phyloP scores from a whole-genome alignment of 106 monocot species.

The Phalaenopsis aphrodite region DNA sequence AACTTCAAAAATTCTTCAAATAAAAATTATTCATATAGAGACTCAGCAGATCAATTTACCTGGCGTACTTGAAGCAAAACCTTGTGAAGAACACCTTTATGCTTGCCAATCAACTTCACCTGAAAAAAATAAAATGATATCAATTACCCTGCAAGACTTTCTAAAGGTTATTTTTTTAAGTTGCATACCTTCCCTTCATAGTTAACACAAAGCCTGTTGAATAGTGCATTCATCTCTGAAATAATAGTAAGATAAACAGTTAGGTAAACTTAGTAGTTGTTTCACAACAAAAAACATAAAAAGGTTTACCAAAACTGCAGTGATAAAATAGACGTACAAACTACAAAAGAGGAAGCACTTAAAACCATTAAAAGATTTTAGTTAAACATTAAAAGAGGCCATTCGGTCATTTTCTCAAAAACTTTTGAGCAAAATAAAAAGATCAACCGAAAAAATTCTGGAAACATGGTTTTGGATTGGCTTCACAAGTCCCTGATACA shows the following conservation, averaged over 20 bases:
- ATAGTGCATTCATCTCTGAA: constrained; percentile 87
- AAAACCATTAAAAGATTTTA: background rate
- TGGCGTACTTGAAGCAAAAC: constrained; percentile 68
- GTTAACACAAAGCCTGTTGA: constrained; percentile 65
- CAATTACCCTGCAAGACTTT: background rate
- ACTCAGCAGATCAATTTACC: constrained; percentile 22
- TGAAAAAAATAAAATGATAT: constrained; percentile 13
- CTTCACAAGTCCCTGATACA: too few relatives aligned
- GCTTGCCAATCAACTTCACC: constrained; percentile 58
- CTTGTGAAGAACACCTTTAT: constrained; percentile 83
- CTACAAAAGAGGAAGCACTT: background rate
- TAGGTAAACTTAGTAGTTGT: background rate
- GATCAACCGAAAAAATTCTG: too few relatives aligned
- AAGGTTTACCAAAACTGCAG: background rate
- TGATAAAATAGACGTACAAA: background rate
- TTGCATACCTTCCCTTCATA: constrained; percentile 81
- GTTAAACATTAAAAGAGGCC: too few relatives aligned
- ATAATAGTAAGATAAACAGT: constrained; percentile 6
- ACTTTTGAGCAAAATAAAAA: too few relatives aligned
- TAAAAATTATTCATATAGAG: background rate
- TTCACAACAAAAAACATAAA: background rate
- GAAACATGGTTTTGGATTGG: too few relatives aligned
- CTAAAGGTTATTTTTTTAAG: background rate
- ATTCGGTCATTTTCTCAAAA: too few relatives aligned
- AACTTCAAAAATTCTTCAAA: background rate